Conservation (phyloP, 2,329 filamentous ascomycete genomes). For the Diaporthe eres region DNA sequence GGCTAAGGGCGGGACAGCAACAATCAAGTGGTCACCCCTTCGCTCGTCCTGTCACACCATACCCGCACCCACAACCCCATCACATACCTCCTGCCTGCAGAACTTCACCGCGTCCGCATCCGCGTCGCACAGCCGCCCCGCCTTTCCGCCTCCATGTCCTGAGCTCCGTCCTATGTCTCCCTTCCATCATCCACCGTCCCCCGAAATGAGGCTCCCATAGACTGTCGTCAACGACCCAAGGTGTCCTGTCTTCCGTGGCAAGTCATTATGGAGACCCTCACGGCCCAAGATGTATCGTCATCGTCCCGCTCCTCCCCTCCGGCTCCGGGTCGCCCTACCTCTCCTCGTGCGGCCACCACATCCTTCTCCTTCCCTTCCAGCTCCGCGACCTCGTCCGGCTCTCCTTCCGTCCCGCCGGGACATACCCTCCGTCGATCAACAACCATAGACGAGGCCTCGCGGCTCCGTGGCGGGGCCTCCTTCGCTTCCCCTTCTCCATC, state of each 20-base stretch:
- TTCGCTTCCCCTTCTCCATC: conserved; percentile 44
- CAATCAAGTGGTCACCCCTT: conserved; percentile 23
- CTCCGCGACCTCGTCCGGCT: conserved; percentile 8
- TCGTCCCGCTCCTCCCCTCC: conserved; percentile 25
- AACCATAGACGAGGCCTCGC: conserved; percentile 54
- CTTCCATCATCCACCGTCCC: not conserved
- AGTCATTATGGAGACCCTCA: conserved; percentile 32
- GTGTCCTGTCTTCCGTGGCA: conserved; percentile 20
- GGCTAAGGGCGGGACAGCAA: conserved; percentile 21
- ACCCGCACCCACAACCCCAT: not conserved
- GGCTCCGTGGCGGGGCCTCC: conserved; percentile 45
- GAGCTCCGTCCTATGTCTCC: not conserved
- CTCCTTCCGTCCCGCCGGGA: conserved; percentile 48
- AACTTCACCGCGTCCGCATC: not conserved
- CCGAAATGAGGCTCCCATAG: conserved; percentile 30
- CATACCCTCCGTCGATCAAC: conserved; percentile 58
- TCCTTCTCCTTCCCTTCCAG: conserved; percentile 32
- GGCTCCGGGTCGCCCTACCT: conserved; percentile 22
- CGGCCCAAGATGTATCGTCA: conserved; percentile 10
- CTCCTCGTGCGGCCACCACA: conserved; percentile 31
- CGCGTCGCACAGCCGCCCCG: conserved; percentile 21
- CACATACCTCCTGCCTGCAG: conserved; percentile 6
- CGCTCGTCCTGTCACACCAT: conserved; percentile 7
- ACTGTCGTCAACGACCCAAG: conserved; percentile 7
- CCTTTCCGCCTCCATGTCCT: conserved; percentile 12